Evolutionary conservation across 2,329 filamentous ascomycete species (phyloP), one percentile per base, ranked within the genome.

Genomic region (Fusarium pseudoanthophilum): DNA sequence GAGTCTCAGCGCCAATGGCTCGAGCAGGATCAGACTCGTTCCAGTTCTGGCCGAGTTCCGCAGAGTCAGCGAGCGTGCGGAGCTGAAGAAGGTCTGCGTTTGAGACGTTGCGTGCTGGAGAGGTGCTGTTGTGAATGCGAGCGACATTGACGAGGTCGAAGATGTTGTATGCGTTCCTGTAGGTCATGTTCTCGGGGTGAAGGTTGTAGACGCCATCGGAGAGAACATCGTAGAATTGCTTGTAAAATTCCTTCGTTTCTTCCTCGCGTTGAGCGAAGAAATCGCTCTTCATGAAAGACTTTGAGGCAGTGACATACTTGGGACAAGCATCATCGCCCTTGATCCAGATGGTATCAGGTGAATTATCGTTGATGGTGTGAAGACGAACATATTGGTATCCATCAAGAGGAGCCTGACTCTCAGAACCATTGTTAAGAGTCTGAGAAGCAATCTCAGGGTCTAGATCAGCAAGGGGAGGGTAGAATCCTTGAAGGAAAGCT

Each of bases 101-200:
- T 3, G 79, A 79, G 55, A 82, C 71, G 26, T 81, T 79, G 43
- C 72, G 74, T 11, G 80, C 78, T 1, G 75, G 69, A 2, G 80
- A 80, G 1, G 79, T 79, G 28, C 58, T 68, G 48, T 79, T 78
- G 67, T 82, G 80, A 46, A 82, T 81, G 49, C 78, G 79, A 2
- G 81, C 81, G 11, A 81, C 79, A 51, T 82, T 82, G 56, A 82
- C 69, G 21, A 82, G 76, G 43, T 82, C 80, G n/a, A 80, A 82
- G 49, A 82, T 80, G 56, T 80, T 76, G 65, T 81, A 82, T 26
- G 81, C 81, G 40, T 82, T 80, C 45, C 65, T 74, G 70, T 82
- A 82, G 2, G 78, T 80, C 75, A 82, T 77, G 68, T 81, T 76
- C 51, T 78, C 76, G 0, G 75, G 73, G 57, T 70, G 69, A 46